Base-by-base conservation (phyloP, 495 filamentous ascomycete species). In the Friedmanniomyces endolithicus region DNA sequence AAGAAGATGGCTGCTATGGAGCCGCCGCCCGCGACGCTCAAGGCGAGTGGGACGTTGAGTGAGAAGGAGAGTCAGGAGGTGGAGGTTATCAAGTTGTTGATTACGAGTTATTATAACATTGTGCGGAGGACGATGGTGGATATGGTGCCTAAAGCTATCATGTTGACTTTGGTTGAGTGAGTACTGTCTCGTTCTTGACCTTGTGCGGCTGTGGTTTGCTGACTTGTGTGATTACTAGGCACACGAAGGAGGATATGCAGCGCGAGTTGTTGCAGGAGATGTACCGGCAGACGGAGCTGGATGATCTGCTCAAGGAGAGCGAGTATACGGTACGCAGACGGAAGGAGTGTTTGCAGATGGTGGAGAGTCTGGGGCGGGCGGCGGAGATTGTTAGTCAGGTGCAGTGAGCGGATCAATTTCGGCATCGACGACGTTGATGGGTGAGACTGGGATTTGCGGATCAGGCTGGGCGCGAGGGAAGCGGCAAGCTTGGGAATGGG, bases 1-100 rank as follows among this genome's bases (percentile, higher is more conserved):
- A 99, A 97, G 83, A 97, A 95, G 83, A 89, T 95, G 78, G 94
- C 94, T 22, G 88, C 90, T 53, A 97, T 97, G 94, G 94, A 97
- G 63, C 74, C 94, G 35, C 94, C 94, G 29, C 92, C 92, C 58
- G 81, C 94, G 44, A 87, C 79, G 39, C 78, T 99, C 55, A 99
- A 96, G 72, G 94, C 92, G 27, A 92, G 87, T 11, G 90, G 94
- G 17, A 89, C 80, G 23, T 72, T 99, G 53, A 90, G 84, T 22
- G 94, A 99, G 73, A 83, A 92, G 52, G 94, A 99, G 67, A 77
- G 77, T 25, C 83, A 94, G 52, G 94, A 99, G 65, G 94, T 99
- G 29, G 94, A 99, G 73, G 88, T 97, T 50, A 97, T 97, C 67
- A 99, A 99, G 70, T 81, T 97, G 39, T 77, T 99, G 53, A 97